These are phyloP conservation scores for Pyricularia pennisetigena DNA, from an alignment of 2,329 filamentous ascomycete genomes.

Conservation along the genomic window DNA sequence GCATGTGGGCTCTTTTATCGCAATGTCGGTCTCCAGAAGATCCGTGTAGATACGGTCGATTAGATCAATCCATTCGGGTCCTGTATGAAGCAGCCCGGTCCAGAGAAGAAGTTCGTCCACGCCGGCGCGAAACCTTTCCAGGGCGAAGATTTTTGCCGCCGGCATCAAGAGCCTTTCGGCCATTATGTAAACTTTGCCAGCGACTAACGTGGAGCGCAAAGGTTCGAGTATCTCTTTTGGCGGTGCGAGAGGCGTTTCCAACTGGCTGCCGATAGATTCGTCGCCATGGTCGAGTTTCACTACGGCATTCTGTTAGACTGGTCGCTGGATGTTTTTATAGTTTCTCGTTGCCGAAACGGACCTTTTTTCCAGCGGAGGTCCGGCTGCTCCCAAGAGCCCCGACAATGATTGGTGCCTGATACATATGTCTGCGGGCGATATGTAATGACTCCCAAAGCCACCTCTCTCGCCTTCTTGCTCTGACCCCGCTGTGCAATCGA, in stretches of 20 bases:
- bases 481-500: not conserved
- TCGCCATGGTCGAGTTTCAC: no score
- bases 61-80: not conserved
- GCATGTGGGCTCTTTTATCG: not conserved
- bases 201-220: not conserved
- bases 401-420: not conserved
- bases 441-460: not conserved
- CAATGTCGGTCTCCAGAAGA: not conserved
- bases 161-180: not conserved
- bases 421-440: not conserved
- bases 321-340: no score
- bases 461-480: not conserved
- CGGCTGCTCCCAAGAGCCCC: not conserved
- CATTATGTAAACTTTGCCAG: not conserved
- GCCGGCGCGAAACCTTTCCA: not conserved
- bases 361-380: not conserved
- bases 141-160: not conserved
- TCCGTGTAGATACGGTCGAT: not conserved
- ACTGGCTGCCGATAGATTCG: no score
- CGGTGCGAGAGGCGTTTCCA: no score
- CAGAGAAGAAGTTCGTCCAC: no score
- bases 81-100: no score
- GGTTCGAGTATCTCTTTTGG: not conserved
- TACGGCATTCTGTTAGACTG: no score
- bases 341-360: not conserved